phyloP scores from a whole-genome alignment of 495 filamentous ascomycete genomes.

The Pyronema omphalodes region DNA sequence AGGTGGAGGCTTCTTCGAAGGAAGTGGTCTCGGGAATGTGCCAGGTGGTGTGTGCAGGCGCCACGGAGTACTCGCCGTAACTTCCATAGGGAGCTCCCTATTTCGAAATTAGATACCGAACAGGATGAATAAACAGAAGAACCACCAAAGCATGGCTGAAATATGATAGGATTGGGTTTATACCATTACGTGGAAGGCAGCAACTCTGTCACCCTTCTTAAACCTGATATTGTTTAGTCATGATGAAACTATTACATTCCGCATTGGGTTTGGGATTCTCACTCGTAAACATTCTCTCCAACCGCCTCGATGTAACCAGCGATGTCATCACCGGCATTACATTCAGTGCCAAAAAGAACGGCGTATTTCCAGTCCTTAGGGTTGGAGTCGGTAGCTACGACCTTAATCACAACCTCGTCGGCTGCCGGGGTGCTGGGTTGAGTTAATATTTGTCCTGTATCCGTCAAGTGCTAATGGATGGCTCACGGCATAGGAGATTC shows the following conservation, averaged over 20 bases:
- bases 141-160: no score
- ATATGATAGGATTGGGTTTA: no score
- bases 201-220: constrained; percentile 28
- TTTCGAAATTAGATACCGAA: no score
- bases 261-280: neutral
- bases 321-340: constrained; percentile 29
- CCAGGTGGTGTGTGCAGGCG: constrained; percentile 26
- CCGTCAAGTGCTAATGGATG: no score
- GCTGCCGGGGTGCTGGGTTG: neutral
- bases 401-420: constrained; percentile 51
- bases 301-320: constrained; percentile 27
- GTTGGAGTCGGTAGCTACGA: constrained; percentile 50
- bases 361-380: constrained; percentile 60
- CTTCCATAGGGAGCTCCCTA: constrained; percentile 15
- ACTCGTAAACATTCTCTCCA: constrained; percentile 23
- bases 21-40: constrained; percentile 26
- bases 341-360: neutral
- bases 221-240: constrained; percentile 19
- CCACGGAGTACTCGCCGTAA: constrained; percentile 29
- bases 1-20: constrained; percentile 29
- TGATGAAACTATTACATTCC: neutral
- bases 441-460: no score
- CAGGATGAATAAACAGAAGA: no score
- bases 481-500: no score
- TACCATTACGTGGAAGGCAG: constrained; percentile 27